phyloP scores from a whole-genome alignment of 2,329 filamentous ascomycete species.

The Myriosclerotinia scirpicola region DNA sequence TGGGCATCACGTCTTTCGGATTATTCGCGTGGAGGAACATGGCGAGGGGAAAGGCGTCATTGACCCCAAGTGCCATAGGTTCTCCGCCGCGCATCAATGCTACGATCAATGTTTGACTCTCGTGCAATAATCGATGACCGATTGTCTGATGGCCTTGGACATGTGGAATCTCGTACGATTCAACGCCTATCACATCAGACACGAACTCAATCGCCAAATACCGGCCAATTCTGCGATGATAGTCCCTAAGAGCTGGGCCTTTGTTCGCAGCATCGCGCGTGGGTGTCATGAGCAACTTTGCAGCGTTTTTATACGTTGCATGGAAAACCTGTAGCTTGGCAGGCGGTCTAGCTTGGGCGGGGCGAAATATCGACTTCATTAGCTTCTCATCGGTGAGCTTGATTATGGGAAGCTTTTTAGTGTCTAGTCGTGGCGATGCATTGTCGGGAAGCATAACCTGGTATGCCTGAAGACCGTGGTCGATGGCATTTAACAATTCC shows the following conservation, averaged over 20 bases:
- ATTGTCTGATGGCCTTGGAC: constrained; percentile 49
- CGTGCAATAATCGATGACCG: constrained; percentile 50
- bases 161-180: constrained; percentile 50
- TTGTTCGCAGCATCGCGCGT: constrained; percentile 51
- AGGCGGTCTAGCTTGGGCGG: neutral
- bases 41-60: constrained; percentile 51
- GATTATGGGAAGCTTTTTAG: constrained; percentile 44
- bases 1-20: constrained; percentile 45
- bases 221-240: constrained; percentile 50
- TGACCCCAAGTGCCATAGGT: constrained; percentile 60
- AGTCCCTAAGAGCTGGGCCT: constrained; percentile 50
- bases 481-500: constrained; percentile 47
- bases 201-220: constrained; percentile 55
- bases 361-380: neutral
- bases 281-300: constrained; percentile 53
- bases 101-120: constrained; percentile 54
- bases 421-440: constrained; percentile 46
- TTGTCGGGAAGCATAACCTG: constrained; percentile 50
- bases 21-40: constrained; percentile 50
- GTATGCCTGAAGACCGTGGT: constrained; percentile 43
- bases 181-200: constrained; percentile 49
- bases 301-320: constrained; percentile 46
- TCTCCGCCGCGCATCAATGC: constrained; percentile 64
- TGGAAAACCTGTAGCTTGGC: constrained; percentile 36
- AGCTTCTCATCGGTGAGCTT: constrained; percentile 26